phyloP scores from a whole-genome alignment of 257 asterid genomes.

The Solanum pennellii region DNA sequence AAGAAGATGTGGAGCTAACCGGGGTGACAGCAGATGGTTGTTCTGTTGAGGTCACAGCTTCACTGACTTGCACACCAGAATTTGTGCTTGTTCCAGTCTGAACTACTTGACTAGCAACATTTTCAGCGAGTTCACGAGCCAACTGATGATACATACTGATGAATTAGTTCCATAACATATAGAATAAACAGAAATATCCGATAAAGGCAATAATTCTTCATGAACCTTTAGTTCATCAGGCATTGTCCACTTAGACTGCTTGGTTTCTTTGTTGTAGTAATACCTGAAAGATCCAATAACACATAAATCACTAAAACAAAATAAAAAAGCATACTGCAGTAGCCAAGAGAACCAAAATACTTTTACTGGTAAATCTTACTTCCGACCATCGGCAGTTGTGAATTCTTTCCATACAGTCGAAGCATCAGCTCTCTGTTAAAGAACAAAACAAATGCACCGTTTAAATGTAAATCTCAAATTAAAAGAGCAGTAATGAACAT shows the following conservation, averaged over 20 bases:
- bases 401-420: slow-evolving; percentile 97
- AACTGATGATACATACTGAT: slow-evolving; percentile 36
- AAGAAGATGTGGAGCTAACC: slow-evolving; percentile 25
- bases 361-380: slow-evolving; percentile 38
- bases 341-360: background rate
- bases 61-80: slow-evolving; percentile 26
- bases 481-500: background rate
- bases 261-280: slow-evolving; percentile 92
- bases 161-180: slow-evolving; percentile 15
- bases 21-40: slow-evolving; percentile 31
- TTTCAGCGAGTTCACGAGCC: slow-evolving; percentile 92
- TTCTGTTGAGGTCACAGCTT: slow-evolving; percentile 33
- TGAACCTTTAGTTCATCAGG: slow-evolving; percentile 92
- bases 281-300: slow-evolving; percentile 42
- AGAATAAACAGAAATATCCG: background rate
- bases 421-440: slow-evolving; percentile 91
- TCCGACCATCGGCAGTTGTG: slow-evolving; percentile 92
- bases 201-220: background rate
- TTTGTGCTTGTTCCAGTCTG: slow-evolving; percentile 23
- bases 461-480: background rate
- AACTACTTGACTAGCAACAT: slow-evolving; percentile 41
- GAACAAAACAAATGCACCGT: background rate
- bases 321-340: background rate
- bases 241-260: slow-evolving; percentile 89
- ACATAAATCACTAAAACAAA: background rate